phyloP scores from a whole-genome alignment of 495 filamentous ascomycete genomes.

The Podospora australis region DNA sequence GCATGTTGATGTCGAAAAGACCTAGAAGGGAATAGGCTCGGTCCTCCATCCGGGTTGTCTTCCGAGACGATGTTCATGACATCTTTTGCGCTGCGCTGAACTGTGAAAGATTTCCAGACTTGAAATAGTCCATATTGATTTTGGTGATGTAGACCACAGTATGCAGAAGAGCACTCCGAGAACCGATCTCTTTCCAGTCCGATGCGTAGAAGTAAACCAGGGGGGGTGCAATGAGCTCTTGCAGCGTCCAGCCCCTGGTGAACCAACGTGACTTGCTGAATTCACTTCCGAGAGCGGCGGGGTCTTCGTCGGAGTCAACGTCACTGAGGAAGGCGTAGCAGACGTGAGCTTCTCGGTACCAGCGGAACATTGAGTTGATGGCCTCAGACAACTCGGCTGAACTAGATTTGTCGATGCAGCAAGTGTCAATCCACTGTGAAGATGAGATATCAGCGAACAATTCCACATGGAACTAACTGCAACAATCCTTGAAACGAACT shows the following conservation, averaged over 20 bases:
- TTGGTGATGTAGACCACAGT: constrained; percentile 12
- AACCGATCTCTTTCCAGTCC: constrained; percentile 21
- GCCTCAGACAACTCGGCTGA: constrained; percentile 14
- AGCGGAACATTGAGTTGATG: constrained; percentile 16
- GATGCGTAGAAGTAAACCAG: constrained; percentile 28
- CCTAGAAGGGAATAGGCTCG: constrained; percentile 28
- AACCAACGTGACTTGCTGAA: constrained; percentile 15
- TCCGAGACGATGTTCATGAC: constrained; percentile 20
- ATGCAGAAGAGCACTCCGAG: background rate
- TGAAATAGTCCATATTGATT: constrained; percentile 17
- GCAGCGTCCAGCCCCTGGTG: constrained; percentile 24
- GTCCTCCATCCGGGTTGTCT: constrained; percentile 25
- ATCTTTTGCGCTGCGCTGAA: constrained; percentile 16
- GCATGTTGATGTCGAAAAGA: constrained; percentile 23
- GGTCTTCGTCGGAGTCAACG: background rate
- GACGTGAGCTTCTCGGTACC: constrained; percentile 17
- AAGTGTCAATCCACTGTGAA: constrained; percentile 19
- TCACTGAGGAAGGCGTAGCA: constrained; percentile 18
- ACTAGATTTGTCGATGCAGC: constrained; percentile 11
- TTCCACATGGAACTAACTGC: background rate
- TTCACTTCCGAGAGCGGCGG: background rate
- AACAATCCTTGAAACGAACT: constrained; percentile 6
- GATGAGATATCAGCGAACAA: background rate
- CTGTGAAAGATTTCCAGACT: background rate
- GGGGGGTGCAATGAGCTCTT: constrained; percentile 27